Conservation (phyloP, 1,139 yeast species). For the Pichia sp. region DNA sequence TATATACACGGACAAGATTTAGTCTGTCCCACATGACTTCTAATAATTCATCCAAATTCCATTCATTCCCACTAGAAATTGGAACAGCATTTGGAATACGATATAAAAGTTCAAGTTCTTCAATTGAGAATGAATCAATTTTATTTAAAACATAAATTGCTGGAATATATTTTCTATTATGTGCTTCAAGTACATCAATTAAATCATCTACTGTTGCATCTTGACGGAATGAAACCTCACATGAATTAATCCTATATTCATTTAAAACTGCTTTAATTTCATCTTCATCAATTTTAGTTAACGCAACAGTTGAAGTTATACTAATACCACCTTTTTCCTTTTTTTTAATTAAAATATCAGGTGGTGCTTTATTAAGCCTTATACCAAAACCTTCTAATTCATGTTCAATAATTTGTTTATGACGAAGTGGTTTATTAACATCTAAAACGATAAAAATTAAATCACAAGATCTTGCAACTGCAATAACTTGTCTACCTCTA, state of each 20-base stretch:
- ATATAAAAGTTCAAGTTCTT: conserved; percentile 82
- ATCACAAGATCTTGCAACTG: conserved; percentile 95
- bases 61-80: conserved; percentile 87
- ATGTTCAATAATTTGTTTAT: conserved; percentile 85
- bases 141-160: conserved; percentile 91
- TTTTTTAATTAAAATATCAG: conserved; percentile 83
- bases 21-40: conserved; percentile 93
- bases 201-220: conserved; percentile 96
- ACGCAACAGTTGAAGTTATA: conserved; percentile 86
- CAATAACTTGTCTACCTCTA: conserved; percentile 97
- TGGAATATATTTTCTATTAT: conserved; percentile 87
- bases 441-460: conserved; percentile 87
- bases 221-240: conserved; percentile 94
- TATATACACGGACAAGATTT: conserved; percentile 86
- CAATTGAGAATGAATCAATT: conserved; percentile 88
- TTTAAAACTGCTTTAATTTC: conserved; percentile 94
- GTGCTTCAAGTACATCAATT: conserved; percentile 88
- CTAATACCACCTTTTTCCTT: conserved; percentile 95
- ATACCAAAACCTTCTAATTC: conserved; percentile 98
- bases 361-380: conserved; percentile 84
- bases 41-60: conserved; percentile 92
- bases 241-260: conserved; percentile 90
- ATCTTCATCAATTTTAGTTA: conserved; percentile 85
- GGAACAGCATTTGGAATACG: conserved; percentile 97
- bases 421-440: conserved; percentile 92